Evolutionary conservation across 1,284 basidiomycete genomes (phyloP).

Genomic region (Leucoagaricus sp.): DNA sequence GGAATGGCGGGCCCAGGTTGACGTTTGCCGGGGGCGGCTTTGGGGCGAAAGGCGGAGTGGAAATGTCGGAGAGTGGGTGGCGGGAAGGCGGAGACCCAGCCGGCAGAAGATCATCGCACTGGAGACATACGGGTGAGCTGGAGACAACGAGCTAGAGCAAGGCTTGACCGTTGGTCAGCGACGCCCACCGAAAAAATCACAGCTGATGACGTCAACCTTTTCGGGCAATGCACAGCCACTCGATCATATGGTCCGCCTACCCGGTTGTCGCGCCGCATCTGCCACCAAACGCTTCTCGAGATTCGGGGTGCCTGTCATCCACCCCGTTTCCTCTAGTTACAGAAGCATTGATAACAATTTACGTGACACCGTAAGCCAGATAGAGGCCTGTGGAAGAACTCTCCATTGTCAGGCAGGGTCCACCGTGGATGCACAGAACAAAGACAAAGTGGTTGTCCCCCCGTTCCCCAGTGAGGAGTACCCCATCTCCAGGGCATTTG

Average conservation of each 20-base stretch:
- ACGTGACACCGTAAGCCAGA: background rate
- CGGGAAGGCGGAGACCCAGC: constrained; percentile 14
- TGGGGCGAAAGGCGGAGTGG: too few species aligned
- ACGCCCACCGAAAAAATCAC: constrained; percentile 5
- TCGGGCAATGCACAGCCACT: background rate
- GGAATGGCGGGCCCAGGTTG: constrained; percentile 20
- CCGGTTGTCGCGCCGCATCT: background rate
- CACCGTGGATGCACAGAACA: background rate
- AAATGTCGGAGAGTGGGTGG: constrained; percentile 17
- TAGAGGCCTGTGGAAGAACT: background rate
- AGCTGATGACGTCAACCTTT: constrained; percentile 4
- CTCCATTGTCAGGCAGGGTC: background rate
- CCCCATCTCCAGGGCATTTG: too few species aligned
- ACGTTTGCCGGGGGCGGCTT: constrained; percentile 13
- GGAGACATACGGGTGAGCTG: background rate
- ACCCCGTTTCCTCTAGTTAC: background rate
- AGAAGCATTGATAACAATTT: background rate
- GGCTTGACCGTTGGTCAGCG: background rate
- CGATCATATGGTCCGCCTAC: background rate
- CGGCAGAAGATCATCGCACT: constrained; percentile 1
- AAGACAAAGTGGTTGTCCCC: too few species aligned
- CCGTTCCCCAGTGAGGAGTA: too few species aligned
- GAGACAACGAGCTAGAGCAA: too few species aligned
- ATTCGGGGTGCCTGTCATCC: background rate
- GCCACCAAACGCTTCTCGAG: background rate